Base-by-base conservation (phyloP, 2,329 filamentous ascomycete species). In the Phyllosticta paracitricarpa region DNA sequence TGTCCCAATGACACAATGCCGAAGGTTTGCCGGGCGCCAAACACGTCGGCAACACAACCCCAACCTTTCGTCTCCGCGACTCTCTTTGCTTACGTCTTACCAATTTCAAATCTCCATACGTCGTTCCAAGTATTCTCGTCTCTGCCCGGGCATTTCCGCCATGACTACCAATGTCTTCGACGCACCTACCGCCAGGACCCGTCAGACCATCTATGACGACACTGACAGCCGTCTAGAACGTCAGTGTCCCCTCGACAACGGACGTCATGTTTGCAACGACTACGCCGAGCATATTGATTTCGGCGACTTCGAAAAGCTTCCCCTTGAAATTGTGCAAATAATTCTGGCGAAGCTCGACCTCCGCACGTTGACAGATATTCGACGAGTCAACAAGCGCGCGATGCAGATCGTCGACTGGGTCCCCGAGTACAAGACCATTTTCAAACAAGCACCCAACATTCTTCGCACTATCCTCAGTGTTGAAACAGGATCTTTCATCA, bases 371-470 rank as follows among this genome's bases (percentile, higher is more conserved):
- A 70, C 67, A 26, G 51, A 61, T 9, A 73, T 78, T 59, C 71
- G 73, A 56, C 68, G 68, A 55, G 72, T 77, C 54, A 76, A 73
- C 62, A 64, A 63, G 55, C 64, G 65, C 59, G 72, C 74, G 10
- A 73, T 72, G 68, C 57, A 66, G 25, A 64, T 71, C 14, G 72
- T 76, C 55, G 69, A 77, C 66, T 71, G 68, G 1, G 59, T 77
- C n/a, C 70, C 64, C 19, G 65, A 74, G 62, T 77, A 76, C 64
- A 61, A 62, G 55, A 58, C 56, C 17, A 68, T 76, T 17, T 48
- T 70, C 40, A 65, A 65, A 30, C 69, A 75, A 64, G 70, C 68
- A 51, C 68, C 68, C 22, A 64, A 69, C 57, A 62, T 71, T 52
- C 65, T 73, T 55, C 72, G 70, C 63, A 71, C 68, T 33, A 68